phyloP scores from a whole-genome alignment of 305 asterid species.

The Solanum aculeatissimum region DNA sequence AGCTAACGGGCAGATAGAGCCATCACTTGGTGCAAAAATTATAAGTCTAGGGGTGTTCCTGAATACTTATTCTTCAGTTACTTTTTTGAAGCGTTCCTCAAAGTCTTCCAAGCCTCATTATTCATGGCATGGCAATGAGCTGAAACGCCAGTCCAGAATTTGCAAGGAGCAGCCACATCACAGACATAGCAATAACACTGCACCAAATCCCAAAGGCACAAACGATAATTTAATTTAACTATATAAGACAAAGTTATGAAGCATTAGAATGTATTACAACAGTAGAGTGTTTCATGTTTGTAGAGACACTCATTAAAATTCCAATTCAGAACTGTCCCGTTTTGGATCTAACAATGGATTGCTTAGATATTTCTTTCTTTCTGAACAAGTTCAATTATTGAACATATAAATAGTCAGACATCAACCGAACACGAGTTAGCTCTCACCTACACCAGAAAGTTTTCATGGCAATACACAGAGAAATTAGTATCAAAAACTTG shows the following conservation, averaged over 20 bases:
- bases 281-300: not conserved
- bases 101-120: not conserved
- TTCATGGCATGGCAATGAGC: conserved; percentile 12
- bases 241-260: not conserved
- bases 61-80: not conserved
- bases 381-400: not conserved
- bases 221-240: not conserved
- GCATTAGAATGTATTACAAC: not conserved
- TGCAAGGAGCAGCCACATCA: conserved; percentile 10
- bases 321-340: not conserved
- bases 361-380: not conserved
- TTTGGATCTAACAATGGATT: not conserved
- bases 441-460: not conserved
- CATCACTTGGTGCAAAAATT: not conserved
- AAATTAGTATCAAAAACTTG: not conserved
- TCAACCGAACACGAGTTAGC: not conserved
- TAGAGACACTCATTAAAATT: not conserved
- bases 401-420: not conserved
- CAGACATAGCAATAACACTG: conserved; percentile 16
- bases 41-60: not conserved
- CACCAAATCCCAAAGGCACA: not conserved
- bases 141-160: not conserved
- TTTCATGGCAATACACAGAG: not conserved
- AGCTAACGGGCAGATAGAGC: not conserved
- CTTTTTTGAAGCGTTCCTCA: not conserved